Base-by-base conservation (phyloP, 2,329 filamentous ascomycete species). In the Aureobasidium leucospermi region DNA sequence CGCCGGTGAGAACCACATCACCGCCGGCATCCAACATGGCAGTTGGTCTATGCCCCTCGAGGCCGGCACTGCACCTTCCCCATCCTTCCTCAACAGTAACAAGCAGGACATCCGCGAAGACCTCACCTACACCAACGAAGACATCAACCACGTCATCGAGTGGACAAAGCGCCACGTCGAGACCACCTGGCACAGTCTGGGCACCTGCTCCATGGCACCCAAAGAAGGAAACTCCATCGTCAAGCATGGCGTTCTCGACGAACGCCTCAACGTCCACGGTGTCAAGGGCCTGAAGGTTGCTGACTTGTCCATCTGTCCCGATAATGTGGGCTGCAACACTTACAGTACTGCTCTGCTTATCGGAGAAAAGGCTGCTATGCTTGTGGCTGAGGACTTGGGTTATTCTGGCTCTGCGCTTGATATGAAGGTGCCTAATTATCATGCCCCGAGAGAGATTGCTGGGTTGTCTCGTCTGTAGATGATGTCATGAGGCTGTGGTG, bases 271-370 rank as follows among this genome's bases (percentile, higher is more conserved):
- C 65, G 87, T 91, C 3, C 86, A 90, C 69, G 88, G 87, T 55
- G 86, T 90, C 64, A 81, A 89, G 77, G 85, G 85, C 15, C 80
- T 91, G 66, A 90, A 90, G 80, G 87, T 90, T 28, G 86, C 86
- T 11, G 88, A 91, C 71, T 73, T 90, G 46, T 85, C 81, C 53
- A 88, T 90, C 76, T 90, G 87, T 72, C 87, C 88, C 0, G 87
- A 90, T 72, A 91, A 90, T 64, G 87, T 90, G 23, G 87, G 85
- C 62, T 76, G 74, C 70, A 78, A 74, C 64, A 84, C 81, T 13
- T 85, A 85, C 70, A 81, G 83, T 63, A 89, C 86, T 38, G 87
- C 88, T 5, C 78, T 90, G 9, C 78, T 90, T 52, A 89, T 90
- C 62, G 87, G 87, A 41, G 87, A 90, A 77, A 90, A 90, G 78